Conservation (phyloP, 495 filamentous ascomycete species). For the Daldinia bambusicola region DNA sequence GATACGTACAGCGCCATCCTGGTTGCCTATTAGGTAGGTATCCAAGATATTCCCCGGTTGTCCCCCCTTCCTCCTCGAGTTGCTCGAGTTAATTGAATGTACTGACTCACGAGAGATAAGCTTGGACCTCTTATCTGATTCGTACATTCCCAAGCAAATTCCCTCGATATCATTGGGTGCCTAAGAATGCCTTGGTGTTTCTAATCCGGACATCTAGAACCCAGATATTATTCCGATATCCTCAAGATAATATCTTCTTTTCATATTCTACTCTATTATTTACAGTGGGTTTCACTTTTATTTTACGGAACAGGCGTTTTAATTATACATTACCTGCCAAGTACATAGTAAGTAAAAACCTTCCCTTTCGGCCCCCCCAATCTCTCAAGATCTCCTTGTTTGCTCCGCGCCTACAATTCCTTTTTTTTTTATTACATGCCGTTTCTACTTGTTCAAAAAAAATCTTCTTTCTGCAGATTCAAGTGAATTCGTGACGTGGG, state of each 20-base stretch:
- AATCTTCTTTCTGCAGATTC: not conserved
- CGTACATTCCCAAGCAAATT: not conserved
- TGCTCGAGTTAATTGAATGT: not conserved
- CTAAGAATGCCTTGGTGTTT: not conserved
- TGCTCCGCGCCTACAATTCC: not conserved
- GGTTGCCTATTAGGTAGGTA: too few relatives aligned
- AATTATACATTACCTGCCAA: not conserved
- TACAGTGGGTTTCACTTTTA: not conserved
- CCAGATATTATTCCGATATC: not conserved
- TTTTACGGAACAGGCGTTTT: not conserved
- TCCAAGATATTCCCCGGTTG: too few relatives aligned
- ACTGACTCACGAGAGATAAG: not conserved
- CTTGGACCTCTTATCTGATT: not conserved
- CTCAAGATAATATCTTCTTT: not conserved
- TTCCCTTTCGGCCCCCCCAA: not conserved
- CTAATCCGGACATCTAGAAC: not conserved
- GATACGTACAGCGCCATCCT: not conserved
- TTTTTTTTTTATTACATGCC: not conserved
- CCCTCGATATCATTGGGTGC: not conserved
- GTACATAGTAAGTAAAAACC: not conserved
- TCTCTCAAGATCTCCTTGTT: not conserved
- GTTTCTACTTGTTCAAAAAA: not conserved
- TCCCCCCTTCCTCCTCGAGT: not conserved
- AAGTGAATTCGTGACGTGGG: not conserved
- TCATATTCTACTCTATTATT: not conserved